Percentiles rank a stretch among this genome's conserved stretches.
Conservation (phyloP, 176 grass and related monocot species). For the Thinopyrum elongatum region DNA sequence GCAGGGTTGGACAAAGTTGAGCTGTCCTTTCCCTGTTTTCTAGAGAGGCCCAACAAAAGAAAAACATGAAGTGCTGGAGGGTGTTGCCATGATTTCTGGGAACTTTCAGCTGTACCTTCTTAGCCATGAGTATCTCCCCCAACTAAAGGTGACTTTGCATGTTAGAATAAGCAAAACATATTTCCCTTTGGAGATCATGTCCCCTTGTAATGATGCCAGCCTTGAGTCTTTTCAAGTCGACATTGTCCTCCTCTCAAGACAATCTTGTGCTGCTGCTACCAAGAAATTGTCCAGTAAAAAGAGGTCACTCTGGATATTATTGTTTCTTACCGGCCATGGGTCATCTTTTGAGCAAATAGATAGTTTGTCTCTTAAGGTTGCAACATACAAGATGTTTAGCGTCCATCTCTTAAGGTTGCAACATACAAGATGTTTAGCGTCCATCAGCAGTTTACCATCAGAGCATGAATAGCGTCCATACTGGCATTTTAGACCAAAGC, state of each 20-base stretch:
- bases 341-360: conserved; percentile 30
- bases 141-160: conserved; percentile 43
- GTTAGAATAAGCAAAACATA: conserved; percentile 58
- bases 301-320: conserved; percentile 28
- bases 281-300: conserved; percentile 39
- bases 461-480: not conserved
- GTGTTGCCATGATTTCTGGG: conserved; percentile 53
- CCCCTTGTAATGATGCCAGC: conserved; percentile 48
- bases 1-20: conserved; percentile 49
- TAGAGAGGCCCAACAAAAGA: conserved; percentile 9
- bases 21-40: conserved; percentile 42
- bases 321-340: conserved; percentile 10
- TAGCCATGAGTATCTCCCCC: conserved; percentile 47
- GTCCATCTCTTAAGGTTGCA: conserved; percentile 1
- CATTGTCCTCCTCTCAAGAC: conserved; percentile 35
- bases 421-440: not conserved
- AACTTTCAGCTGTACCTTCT: conserved; percentile 52
- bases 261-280: conserved; percentile 34
- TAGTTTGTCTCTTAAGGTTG: conserved; percentile 31
- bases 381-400: not conserved
- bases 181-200: conserved; percentile 65
- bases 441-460: not conserved
- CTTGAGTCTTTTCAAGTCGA: conserved; percentile 51
- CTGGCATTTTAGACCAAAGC: not conserved
- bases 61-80: conserved; percentile 40